These are phyloP conservation scores for Boletus semigastroideus DNA, from an alignment of 1,284 basidiomycete genomes.

Conservation along the genomic window DNA sequence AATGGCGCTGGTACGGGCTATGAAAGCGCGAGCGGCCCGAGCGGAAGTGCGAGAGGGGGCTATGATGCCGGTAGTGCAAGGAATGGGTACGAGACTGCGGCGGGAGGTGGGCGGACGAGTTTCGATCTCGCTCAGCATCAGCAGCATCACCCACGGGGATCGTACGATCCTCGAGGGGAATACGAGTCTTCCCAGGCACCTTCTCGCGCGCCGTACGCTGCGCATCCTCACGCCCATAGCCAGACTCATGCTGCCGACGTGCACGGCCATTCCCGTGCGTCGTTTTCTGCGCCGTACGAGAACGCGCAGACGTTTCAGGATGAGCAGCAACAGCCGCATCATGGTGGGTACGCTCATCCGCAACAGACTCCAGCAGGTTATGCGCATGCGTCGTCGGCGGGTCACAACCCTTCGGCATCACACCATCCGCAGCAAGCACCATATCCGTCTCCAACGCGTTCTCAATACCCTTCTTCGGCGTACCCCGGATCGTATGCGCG, in stretches of 20 bases:
- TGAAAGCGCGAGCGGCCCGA: slow-evolving; percentile 12
- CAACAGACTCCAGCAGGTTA: slow-evolving; percentile 31
- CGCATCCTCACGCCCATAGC: slow-evolving; percentile 20
- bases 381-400: slow-evolving; percentile 26
- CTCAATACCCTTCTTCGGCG: slow-evolving; percentile 26
- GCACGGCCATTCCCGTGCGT: slow-evolving; percentile 22
- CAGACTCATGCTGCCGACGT: slow-evolving; percentile 22
- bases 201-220: slow-evolving; percentile 22
- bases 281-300: slow-evolving; percentile 31
- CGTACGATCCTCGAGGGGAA: slow-evolving; percentile 23
- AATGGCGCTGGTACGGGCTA: slow-evolving; percentile 12
- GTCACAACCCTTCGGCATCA: slow-evolving; percentile 28
- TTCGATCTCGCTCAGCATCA: slow-evolving; percentile 30
- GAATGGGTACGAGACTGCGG: slow-evolving; percentile 23
- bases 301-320: slow-evolving; percentile 27
- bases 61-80: slow-evolving; percentile 23
- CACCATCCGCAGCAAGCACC: slow-evolving; percentile 35
- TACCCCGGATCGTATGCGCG: slow-evolving; percentile 27
- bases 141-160: slow-evolving; percentile 23
- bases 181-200: slow-evolving; percentile 26
- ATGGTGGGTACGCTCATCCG: slow-evolving; percentile 21
- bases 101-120: slow-evolving; percentile 13
- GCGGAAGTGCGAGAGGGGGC: slow-evolving; percentile 17
- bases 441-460: slow-evolving; percentile 26
- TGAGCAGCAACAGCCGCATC: slow-evolving; percentile 22